phyloP scores from a whole-genome alignment of 306 rosid species.

The Glycine soja region DNA sequence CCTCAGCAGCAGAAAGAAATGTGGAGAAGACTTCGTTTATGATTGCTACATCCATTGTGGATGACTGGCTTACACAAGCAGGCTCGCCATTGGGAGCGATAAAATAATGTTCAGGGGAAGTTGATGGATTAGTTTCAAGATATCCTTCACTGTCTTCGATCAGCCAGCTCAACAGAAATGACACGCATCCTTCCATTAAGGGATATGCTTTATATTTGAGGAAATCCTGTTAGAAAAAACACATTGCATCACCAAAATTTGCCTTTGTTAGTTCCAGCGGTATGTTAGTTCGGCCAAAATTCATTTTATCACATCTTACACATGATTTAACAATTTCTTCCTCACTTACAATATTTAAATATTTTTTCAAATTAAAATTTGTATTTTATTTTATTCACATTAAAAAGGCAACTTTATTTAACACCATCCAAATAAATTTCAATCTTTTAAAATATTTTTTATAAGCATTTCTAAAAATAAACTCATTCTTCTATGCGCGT shows the following conservation, averaged over 20 bases:
- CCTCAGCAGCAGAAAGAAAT: slow-evolving; percentile 74
- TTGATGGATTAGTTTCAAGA: slow-evolving; percentile 84
- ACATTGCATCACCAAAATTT: slow-evolving; percentile 26
- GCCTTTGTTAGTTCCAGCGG: neutral
- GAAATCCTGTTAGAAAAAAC: slow-evolving; percentile 57
- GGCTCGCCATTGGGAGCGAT: slow-evolving; percentile 72
- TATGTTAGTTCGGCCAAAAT: neutral
- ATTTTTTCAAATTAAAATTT: neutral
- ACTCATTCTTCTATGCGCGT: neutral
- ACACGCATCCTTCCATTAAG: slow-evolving; percentile 76
- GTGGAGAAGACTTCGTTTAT: slow-evolving; percentile 70
- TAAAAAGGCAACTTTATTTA: neutral
- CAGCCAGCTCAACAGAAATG: slow-evolving; percentile 82
- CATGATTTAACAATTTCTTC: neutral
- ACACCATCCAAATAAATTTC: neutral
- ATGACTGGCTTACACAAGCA: slow-evolving; percentile 78
- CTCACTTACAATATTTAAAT: neutral
- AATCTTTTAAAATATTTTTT: neutral
- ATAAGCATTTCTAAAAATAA: neutral
- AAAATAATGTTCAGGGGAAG: slow-evolving; percentile 84
- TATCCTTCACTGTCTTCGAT: slow-evolving; percentile 69
- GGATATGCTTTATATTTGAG: slow-evolving; percentile 78
- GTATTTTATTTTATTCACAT: neutral
- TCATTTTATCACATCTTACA: neutral
- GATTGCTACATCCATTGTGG: slow-evolving; percentile 82